Evolutionary conservation across 2,329 filamentous ascomycete genomes (phyloP), one percentile per base, ranked within the genome.

Genomic region (Ophiocordyceps polyrhachis-furcata): DNA sequence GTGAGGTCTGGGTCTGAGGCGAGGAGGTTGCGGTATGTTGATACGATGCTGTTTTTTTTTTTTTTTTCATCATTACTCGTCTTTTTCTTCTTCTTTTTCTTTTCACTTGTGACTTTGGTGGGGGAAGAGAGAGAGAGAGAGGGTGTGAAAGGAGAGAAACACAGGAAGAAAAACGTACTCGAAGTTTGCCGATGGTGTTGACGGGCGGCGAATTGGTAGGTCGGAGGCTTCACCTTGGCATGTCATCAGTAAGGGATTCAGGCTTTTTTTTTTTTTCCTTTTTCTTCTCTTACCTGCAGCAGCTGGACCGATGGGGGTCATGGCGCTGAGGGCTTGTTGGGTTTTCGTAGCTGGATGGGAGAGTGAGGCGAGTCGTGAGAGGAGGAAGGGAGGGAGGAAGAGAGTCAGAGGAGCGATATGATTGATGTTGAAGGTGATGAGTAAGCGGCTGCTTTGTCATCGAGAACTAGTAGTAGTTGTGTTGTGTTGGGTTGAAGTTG

Each of bases 1-100:
- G 89, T 95, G 44, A 96, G 73, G 49, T 93, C 84, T 12, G 82
- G 73, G 60, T 96, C 87, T 44, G 71, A 67, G 48, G 64, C 60
- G 43, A 77, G 70, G 47, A 76, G 67, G 48, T 63, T 61, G 51
- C 67, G 62, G 57, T 77, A 78, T 20, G 69, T 68, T 23, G 63
- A 60, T 48, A 77, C 73, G 52, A 78, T 75, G 57, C 71, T 74
- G 2, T 19, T 9, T 28, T 28, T 28, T 28, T 28, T 25, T 25
- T 25, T 25, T 5, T 8, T 25, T 8, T 25, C 23, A 25, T 4
- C 8, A 25, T 25, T 25, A 25, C 23, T 25, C 23, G 4, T 25
- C 23, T 25, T 25, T 25, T 25, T 25, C 23, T 25, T 4, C 8
- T 5, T 25, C 4, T 25, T 5, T 25, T 25, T 25, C 23, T 25